Percentiles rank a stretch among this genome's conserved stretches.
These are phyloP conservation scores for Colletotrichum filicis DNA, from an alignment of 2,329 filamentous ascomycete species.

Conservation along the genomic window DNA sequence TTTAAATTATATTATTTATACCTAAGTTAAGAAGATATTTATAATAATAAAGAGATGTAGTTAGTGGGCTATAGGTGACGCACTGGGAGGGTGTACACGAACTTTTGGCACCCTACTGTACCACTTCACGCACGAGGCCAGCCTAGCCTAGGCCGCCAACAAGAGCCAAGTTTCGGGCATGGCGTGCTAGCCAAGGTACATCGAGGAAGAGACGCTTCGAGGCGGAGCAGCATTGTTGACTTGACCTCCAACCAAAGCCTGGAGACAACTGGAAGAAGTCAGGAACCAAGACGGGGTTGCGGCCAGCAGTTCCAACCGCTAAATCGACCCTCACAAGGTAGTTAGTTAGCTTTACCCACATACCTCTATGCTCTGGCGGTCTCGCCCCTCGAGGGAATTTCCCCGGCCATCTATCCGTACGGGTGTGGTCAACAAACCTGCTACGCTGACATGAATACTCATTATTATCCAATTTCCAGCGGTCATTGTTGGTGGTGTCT, in stretches of 20 bases:
- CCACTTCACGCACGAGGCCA: constrained; percentile 6
- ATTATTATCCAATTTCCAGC: background rate
- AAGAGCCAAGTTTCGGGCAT: constrained; percentile 20
- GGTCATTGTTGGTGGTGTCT: background rate
- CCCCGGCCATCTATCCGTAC: background rate
- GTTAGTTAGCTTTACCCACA: background rate
- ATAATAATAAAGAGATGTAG: no score
- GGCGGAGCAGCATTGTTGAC: background rate
- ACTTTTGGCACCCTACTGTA: no score
- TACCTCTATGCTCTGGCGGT: background rate
- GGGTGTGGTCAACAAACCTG: background rate
- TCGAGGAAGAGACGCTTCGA: background rate
- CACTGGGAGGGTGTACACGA: no score
- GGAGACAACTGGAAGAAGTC: background rate
- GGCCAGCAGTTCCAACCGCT: constrained; percentile 6
- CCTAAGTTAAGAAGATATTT: no score
- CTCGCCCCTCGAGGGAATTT: constrained; percentile 7
- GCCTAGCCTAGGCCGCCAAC: constrained; percentile 4
- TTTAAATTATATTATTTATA: no score
- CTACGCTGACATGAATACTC: background rate
- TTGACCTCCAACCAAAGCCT: background rate
- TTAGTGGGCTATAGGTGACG: no score
- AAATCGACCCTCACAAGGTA: background rate
- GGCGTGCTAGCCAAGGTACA: constrained; percentile 20
- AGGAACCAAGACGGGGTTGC: constrained; percentile 10